Evolutionary conservation across 2,329 filamentous ascomycete genomes (phyloP), one percentile per base, ranked within the genome.

Genomic region (Fusarium agapanthi): DNA sequence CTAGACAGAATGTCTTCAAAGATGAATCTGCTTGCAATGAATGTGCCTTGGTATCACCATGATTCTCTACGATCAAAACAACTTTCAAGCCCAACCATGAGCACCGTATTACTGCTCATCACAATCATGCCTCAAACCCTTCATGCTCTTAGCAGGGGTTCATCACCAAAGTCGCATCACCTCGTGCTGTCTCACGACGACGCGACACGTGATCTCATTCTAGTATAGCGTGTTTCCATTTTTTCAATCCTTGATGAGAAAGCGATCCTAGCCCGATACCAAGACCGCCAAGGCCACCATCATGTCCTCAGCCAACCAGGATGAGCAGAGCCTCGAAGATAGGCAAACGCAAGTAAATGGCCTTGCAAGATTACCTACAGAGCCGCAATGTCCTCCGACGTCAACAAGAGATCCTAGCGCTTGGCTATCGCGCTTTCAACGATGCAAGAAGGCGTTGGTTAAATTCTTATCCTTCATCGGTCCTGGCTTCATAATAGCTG

Each of bases 381-480:
- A 40, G 4, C 10, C 24, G 11, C 34, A 28, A 38, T 38, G 15
- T 4, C 22, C 34, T 22, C 2, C n/a, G 13, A 13, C 20, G 1
- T 0, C 24, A 0, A n/a, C 2, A 10, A 40, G 24, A 40, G 3
- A n/a, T 7, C 0, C 34, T 18, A 4, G 24, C 6, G 8, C 14
- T 1, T n/a, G 34, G 24, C 20, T 54, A 0, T 54, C 26, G 10
- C 26, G 16, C 16, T 10, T 63, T 11, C 35, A 35, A 9, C 54
- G 44, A 8, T 53, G 28, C 26, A 64, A 64, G 22, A 38, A 44
- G 22, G 4, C n/a, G 4, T 2, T 64, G 7, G 3, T 44, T 35
- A 48, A 41, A 9, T 22, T 63, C 38, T 34, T 40, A 4, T 65
- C 62, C 10, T 65, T 65, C 3, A 38, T 65, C 9, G 62, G 62